Conservation (phyloP, 139 green algal genomes). For the Chlorella sp. region DNA sequence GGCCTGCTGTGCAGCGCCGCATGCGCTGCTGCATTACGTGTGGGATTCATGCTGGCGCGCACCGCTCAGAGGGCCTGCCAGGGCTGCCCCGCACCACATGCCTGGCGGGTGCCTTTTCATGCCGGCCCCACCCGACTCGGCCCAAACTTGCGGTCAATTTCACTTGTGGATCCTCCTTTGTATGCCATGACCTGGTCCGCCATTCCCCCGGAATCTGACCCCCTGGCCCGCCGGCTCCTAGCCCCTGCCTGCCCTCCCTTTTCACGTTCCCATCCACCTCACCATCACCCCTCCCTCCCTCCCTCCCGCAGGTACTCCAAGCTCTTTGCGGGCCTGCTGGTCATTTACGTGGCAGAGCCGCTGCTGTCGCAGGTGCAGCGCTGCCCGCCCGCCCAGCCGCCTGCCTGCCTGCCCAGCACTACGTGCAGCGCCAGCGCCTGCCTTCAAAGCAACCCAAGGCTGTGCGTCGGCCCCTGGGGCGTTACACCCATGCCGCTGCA, state of each 20-base stretch:
- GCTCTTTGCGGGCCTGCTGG: constrained; percentile 69
- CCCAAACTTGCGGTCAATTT: too few species aligned
- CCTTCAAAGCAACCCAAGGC: too few species aligned
- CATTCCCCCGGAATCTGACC: too few species aligned
- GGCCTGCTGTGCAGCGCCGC: neutral
- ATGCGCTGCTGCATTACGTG: neutral
- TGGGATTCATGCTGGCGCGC: too few species aligned
- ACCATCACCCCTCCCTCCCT: neutral
- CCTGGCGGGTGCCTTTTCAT: neutral
- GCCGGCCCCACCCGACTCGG: too few species aligned
- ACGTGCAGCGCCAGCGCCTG: neutral
- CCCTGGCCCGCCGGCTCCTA: too few species aligned
- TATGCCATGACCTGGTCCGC: too few species aligned
- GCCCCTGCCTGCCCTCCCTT: neutral
- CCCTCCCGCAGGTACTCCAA: constrained; percentile 39
- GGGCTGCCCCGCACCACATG: neutral
- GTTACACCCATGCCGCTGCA: neutral
- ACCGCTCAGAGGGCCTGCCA: neutral
- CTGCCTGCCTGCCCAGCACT: neutral
- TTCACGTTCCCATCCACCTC: neutral
- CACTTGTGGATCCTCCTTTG: too few species aligned
- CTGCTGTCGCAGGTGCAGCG: constrained; percentile 56
- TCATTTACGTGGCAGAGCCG: constrained; percentile 85
- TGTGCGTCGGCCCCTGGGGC: too few species aligned
- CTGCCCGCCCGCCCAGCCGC: neutral